Evolutionary conservation across 768 basidiomycete species (phyloP).

Genomic region (Macrolepiota fuliginosa): DNA sequence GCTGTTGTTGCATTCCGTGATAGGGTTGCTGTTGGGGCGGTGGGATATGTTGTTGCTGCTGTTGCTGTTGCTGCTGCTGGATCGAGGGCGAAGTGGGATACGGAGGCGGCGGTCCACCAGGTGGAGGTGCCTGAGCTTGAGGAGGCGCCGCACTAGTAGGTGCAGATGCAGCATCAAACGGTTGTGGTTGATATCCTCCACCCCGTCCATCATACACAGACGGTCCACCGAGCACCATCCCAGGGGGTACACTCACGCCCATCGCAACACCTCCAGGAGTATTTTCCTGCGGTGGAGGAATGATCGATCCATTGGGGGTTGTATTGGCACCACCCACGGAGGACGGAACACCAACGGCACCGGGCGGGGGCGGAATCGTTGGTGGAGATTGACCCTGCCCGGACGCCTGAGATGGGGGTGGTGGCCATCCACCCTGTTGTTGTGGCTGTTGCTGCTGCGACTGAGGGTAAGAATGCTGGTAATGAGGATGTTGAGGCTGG

Average conservation of each 20-base stretch:
- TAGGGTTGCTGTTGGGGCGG: conserved; percentile 17
- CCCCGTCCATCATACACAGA: conserved; percentile 32
- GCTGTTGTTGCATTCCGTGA: conserved; percentile 17
- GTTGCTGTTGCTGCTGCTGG: conserved; percentile 16
- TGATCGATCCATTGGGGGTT: not conserved
- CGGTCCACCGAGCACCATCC: conserved; percentile 22
- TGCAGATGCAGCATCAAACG: conserved; percentile 17
- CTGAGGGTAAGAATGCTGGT: conserved; percentile 8
- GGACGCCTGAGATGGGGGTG: conserved; percentile 23
- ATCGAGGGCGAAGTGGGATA: conserved; percentile 9
- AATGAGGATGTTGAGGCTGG: conserved; percentile 15
- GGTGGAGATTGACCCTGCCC: conserved; percentile 20
- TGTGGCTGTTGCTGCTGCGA: conserved; percentile 14
- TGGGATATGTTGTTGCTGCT: conserved; percentile 16
- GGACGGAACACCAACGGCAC: conserved; percentile 18
- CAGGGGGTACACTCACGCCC: conserved; percentile 17
- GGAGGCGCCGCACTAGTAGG: conserved; percentile 18
- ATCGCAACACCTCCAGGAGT: conserved; percentile 15
- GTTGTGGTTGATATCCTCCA: conserved; percentile 24
- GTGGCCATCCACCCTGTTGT: conserved; percentile 25
- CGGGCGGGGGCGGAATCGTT: conserved; percentile 33
- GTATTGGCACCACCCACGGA: conserved; percentile 8
- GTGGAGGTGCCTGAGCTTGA: conserved; percentile 20
- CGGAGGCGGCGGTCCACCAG: conserved; percentile 8
- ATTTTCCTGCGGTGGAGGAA: conserved; percentile 11